Evolutionary conservation across 495 filamentous ascomycete genomes (phyloP).

Genomic region (Aspergillus funiculosus): DNA sequence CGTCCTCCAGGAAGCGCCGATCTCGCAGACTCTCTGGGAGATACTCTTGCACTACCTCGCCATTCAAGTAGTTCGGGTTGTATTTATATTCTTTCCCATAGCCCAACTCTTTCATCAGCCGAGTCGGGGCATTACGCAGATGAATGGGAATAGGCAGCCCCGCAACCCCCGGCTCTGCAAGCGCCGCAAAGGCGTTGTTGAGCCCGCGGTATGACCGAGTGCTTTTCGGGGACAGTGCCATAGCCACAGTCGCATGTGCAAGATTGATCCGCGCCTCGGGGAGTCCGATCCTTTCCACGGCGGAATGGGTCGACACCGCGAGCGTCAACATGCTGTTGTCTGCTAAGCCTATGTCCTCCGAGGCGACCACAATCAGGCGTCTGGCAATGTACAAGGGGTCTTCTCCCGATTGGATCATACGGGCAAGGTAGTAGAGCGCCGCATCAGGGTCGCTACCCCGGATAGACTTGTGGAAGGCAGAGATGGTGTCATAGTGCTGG

Average conservation of each 20-base stretch:
- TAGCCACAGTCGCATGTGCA: slow-evolving; percentile 78
- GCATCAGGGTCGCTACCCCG: slow-evolving; percentile 84
- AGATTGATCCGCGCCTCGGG: slow-evolving; percentile 91
- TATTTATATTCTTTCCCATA: slow-evolving; percentile 94
- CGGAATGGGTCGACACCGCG: slow-evolving; percentile 76
- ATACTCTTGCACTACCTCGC: slow-evolving; percentile 86
- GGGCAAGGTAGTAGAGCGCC: slow-evolving; percentile 83
- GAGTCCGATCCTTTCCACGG: slow-evolving; percentile 85
- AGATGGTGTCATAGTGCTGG: slow-evolving; percentile 92
- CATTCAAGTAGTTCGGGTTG: slow-evolving; percentile 80
- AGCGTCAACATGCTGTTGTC: slow-evolving; percentile 81
- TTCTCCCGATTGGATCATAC: slow-evolving; percentile 95
- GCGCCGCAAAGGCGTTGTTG: slow-evolving; percentile 66
- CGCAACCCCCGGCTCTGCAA: slow-evolving; percentile 74
- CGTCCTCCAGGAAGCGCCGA: slow-evolving; percentile 71
- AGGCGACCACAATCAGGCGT: slow-evolving; percentile 84
- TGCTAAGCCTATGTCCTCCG: slow-evolving; percentile 87
- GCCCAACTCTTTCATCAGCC: slow-evolving; percentile 86
- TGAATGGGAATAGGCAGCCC: slow-evolving; percentile 78
- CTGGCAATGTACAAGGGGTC: slow-evolving; percentile 90
- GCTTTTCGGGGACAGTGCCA: slow-evolving; percentile 76
- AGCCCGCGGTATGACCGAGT: slow-evolving; percentile 79
- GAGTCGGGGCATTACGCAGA: slow-evolving; percentile 84
- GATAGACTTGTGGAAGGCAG: slow-evolving; percentile 92
- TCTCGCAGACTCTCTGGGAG: slow-evolving; percentile 67